Base-by-base conservation (phyloP, 345 rosid species). In the Aegle marmelos region DNA sequence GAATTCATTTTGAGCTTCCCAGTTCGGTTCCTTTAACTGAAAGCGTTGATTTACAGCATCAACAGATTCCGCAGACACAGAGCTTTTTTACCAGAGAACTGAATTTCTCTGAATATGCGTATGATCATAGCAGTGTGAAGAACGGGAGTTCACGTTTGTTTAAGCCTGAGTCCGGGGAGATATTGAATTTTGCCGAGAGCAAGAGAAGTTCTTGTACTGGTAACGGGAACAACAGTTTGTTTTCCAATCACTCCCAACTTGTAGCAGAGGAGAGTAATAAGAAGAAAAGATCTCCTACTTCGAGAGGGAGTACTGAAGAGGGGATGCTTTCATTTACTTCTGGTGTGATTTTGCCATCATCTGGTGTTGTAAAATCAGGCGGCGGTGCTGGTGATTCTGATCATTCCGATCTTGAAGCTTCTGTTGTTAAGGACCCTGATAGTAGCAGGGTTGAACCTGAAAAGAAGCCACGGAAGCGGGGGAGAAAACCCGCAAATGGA, bases 401-500 rank as follows among this genome's bases (percentile, higher is more conserved):
- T 75, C 94, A 94, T 64, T 96, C 99, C 0, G 99, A 96, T 84
- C 89, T 94, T 1, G 99, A 96, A 79, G 98, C 97, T 16, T 97
- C 99, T 2, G 92, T 93, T 21, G 90, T 82, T 22, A 92, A 86
- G 78, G 99, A 92, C 66, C 80, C 89, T 1, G 94, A 86, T 10
- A 90, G 97, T 7, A 83, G 91, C 36, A 85, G 88, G 37, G 85
- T 87, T 6, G 98, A 91, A 9, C 89, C 93, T 6, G 99, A 95
- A 81, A 95, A 93, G 86, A 91, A 79, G 86, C 97, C 96, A 0
- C 68, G 94, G 14, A 95, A 95, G 72, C 91, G 97, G 7, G 99
- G 99, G 19, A 85, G 99, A 56, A 97, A 97, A 76, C 99, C 99
- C 0, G 99, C 99, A 0, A 95, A 93, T 57, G 99, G 99, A 22